phyloP scores from a whole-genome alignment of 805 yeast genomes.

The Zygosaccharomyces pseudorouxii region DNA sequence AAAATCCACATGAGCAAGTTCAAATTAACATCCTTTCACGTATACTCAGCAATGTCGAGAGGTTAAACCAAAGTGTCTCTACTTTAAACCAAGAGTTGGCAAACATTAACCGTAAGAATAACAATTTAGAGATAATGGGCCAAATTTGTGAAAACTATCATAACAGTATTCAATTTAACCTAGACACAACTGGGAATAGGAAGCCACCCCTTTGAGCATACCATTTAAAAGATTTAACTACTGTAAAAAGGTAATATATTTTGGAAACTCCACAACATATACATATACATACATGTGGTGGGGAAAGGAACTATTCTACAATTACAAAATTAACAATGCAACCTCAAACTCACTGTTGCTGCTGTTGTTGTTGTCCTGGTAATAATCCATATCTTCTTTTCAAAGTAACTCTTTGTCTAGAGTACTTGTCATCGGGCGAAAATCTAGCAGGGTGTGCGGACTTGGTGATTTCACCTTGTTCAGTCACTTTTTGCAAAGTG shows the following conservation, averaged over 20 bases:
- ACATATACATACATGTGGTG: not conserved
- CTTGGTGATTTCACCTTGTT: conserved; percentile 89
- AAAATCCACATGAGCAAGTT: conserved; percentile 80
- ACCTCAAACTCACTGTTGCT: not conserved
- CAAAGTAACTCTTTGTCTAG: conserved; percentile 96
- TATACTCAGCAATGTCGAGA: conserved; percentile 72
- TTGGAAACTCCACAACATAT: conserved; percentile 1
- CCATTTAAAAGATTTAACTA: not conserved
- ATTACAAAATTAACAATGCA: not conserved
- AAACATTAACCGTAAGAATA: conserved; percentile 59
- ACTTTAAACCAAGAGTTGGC: conserved; percentile 57
- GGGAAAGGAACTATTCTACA: conserved; percentile 2
- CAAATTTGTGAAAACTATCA: conserved; percentile 78
- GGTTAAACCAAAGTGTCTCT: conserved; percentile 64
- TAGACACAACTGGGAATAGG: conserved; percentile 60
- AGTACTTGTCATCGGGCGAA: conserved; percentile 98
- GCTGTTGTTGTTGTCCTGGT: conserved; percentile 62
- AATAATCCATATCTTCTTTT: conserved; percentile 89
- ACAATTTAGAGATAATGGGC: conserved; percentile 64
- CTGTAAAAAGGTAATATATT: not conserved
- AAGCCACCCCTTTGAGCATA: conserved; percentile 22
- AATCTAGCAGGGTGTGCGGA: conserved; percentile 99
- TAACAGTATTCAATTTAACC: conserved; percentile 63
- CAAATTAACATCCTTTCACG: conserved; percentile 72
- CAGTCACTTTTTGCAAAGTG: conserved; percentile 80